Conservation (phyloP, 768 basidiomycete genomes). For the Coprinopsis marcescibilis region DNA sequence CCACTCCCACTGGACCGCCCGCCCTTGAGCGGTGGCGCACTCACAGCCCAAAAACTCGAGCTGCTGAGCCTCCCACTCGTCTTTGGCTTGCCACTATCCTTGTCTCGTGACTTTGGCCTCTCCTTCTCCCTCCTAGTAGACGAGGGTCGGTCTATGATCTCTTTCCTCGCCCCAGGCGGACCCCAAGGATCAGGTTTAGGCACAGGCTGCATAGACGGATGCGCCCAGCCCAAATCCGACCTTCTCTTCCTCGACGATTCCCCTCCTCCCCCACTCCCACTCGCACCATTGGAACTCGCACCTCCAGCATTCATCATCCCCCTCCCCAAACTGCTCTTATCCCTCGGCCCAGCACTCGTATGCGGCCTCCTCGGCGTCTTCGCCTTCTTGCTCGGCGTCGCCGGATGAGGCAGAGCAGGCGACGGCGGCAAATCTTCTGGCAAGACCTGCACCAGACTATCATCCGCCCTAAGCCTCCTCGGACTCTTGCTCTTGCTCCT, state of each 20-base stretch:
- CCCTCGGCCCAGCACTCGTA: constrained; percentile 69
- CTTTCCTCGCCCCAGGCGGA: too few species aligned
- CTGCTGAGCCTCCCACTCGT: constrained; percentile 11
- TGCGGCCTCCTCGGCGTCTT: constrained; percentile 52
- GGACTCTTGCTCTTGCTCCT: constrained; percentile 57
- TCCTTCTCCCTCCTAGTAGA: too few species aligned
- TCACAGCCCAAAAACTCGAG: constrained; percentile 14
- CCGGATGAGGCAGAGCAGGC: constrained; percentile 17
- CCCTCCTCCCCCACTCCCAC: constrained; percentile 8
- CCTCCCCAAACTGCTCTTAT: constrained; percentile 34
- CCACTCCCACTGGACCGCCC: too few species aligned
- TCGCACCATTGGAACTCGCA: constrained; percentile 4
- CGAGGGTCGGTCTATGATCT: too few species aligned
- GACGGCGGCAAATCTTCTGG: constrained; percentile 29
- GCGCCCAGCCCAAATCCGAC: constrained; percentile 10
- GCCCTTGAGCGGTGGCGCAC: constrained; percentile 13
- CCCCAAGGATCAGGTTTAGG: constrained; percentile 2
- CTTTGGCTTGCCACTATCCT: constrained; percentile 2
- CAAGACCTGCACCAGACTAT: constrained; percentile 16
- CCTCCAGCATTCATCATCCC: background rate
- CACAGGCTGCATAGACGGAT: background rate
- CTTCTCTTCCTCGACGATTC: constrained; percentile 14
- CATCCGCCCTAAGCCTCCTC: constrained; percentile 34
- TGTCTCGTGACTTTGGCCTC: constrained; percentile 7
- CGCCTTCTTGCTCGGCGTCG: constrained; percentile 13